Evolutionary conservation across 345 rosid species (phyloP), one percentile per base, ranked within the genome.

Genomic region (Melaleuca quinquenervia): DNA sequence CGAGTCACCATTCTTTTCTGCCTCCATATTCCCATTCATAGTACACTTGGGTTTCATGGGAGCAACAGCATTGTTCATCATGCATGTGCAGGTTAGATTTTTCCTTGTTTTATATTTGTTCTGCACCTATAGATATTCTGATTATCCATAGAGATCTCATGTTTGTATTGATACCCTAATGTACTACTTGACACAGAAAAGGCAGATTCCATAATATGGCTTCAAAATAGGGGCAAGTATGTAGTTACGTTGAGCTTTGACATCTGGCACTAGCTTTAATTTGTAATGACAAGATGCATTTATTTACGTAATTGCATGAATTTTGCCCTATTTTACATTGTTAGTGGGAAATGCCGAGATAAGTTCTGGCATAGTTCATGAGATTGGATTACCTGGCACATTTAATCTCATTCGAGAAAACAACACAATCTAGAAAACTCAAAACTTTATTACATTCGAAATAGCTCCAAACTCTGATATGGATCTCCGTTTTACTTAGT

Each of bases 31-130:
- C 51, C 98, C 98, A 24, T 95, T 95, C 89, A 89, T 92, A 41
- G 86, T 94, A 84, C 99, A 94, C 88, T 83, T 93, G 91, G 92
- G 93, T 74, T 87, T 97, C 90, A 91, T 94, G 99, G 91, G 90
- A 87, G 92, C 91, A 86, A 95, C 98, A 6, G 94, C 98, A 29
- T 93, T 97, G 87, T 93, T 96, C 78, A 87, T 96, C 89, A 94
- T 95, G 99, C 98, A 97, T 84, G 98, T 95, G 74, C 98, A 96
- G 98, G 99, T 94, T 36, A 36, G 78, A 70, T 18, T 36, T 48
- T 48, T 70, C 22, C 78, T 36, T 18, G 45, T 64, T 64, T 58
- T 36, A 32, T 18, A 16, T 18, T 70, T 70, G 9, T 36, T 32
- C 48, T 36, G 78, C 78, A 36, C 78, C 26, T 36, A 18, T 36